Base-by-base conservation (phyloP, 164 flowering plant genomes). In the Aristolochia californica region DNA sequence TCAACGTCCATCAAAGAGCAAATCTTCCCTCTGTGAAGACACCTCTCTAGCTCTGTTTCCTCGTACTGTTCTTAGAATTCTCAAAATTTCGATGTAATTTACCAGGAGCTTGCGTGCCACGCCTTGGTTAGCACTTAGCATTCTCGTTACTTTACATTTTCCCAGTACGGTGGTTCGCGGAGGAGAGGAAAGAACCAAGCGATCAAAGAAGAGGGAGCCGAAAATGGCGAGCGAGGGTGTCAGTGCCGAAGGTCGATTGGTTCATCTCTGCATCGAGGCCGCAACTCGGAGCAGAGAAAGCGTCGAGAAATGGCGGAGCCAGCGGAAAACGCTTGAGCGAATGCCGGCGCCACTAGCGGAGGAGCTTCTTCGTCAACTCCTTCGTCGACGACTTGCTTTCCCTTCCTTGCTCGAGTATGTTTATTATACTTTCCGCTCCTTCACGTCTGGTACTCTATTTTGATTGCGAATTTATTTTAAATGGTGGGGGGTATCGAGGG, bases 361-460 rank as follows among this genome's bases (percentile, higher is more conserved):
- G 13, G 74, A 83, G 70, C 86, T 94, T 48, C 74, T 94, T 61
- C 80, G 65, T 55, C 82, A 78, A 47, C 93, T 94, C 56, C 74
- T 77, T 52, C 75, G 27, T 17, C 90, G 97, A 44, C 82, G 88
- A 43, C 88, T 94, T 49, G 74, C 89, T 56, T 67, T 26, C 54
- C 96, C 97, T 57, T 83, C 95, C n/a, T 62, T 94, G 50, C 97
- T 89, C 62, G 96, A 94, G 99, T 89, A 79, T 3, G 48, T 45
- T 5, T 15, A 5, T 48, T 25, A 30, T 2, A 14, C 40, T 43
- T 56, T 38, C 23, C 48, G 4, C 48, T 21, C 20, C 52, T 38
- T 43, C 49, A 27, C 5, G 23, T 20, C 21, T 28, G 40, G 27
- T 45, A 17, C n/a, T 26, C 5, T 10, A 48, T 15, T 2, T 34